Percentiles rank a stretch among this genome's conserved stretches.
Evolutionary conservation across 2,329 filamentous ascomycete species (phyloP).

Genomic region (Penicillium sp.): DNA sequence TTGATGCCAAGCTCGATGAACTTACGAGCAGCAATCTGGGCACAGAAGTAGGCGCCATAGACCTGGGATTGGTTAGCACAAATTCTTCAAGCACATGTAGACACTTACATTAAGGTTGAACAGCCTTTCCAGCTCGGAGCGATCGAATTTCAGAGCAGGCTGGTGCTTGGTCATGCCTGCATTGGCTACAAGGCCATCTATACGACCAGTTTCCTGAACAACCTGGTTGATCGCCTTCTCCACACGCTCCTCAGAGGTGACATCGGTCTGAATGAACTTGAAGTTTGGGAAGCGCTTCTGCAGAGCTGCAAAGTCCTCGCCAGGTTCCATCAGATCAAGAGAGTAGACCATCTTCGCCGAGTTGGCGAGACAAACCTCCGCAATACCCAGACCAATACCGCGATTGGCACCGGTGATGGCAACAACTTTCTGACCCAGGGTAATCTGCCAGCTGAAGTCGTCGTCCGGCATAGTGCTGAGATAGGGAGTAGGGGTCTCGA

Average conservation of each 20-base stretch:
- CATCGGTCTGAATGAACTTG: conserved; percentile 49
- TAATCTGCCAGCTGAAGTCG: conserved; percentile 49
- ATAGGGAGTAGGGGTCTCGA: conserved; percentile 25
- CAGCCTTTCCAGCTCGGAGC: conserved; percentile 41
- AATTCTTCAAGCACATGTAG: too few species aligned
- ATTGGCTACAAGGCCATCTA: conserved; percentile 46
- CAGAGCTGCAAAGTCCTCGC: conserved; percentile 36
- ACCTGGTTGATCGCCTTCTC: conserved; percentile 44
- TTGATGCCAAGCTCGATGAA: conserved; percentile 45
- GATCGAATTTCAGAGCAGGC: conserved; percentile 46
- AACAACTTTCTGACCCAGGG: conserved; percentile 42
- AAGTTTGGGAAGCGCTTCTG: conserved; percentile 46
- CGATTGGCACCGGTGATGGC: conserved; percentile 33
- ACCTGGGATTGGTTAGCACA: conserved; percentile 9
- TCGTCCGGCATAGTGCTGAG: conserved; percentile 44
- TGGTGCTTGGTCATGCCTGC: conserved; percentile 50
- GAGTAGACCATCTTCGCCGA: conserved; percentile 43
- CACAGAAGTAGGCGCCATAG: conserved; percentile 33
- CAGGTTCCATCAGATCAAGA: conserved; percentile 41
- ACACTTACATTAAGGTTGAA: conserved; percentile 46
- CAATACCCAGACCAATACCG: conserved; percentile 47
- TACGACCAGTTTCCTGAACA: conserved; percentile 38
- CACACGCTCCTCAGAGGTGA: conserved; percentile 45
- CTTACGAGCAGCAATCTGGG: conserved; percentile 29
- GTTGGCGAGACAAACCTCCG: conserved; percentile 50